Evolutionary conservation across 2,329 filamentous ascomycete genomes (phyloP).

Genomic region (Beauveria brongniartii): DNA sequence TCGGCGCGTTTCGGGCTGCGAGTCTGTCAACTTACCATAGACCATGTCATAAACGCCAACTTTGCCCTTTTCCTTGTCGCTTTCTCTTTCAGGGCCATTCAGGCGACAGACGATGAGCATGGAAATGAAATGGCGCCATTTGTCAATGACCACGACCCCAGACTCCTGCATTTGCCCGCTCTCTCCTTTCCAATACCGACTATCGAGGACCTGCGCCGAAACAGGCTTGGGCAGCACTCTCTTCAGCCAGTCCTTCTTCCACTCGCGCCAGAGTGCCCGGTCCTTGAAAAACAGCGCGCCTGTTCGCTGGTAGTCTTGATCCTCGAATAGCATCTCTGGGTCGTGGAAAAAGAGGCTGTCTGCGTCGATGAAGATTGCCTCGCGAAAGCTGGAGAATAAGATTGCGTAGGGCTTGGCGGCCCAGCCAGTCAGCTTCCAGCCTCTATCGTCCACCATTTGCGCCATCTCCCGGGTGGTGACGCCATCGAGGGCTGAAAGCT

Average conservation of each 20-base stretch:
- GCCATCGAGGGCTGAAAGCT: not conserved
- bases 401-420: not conserved
- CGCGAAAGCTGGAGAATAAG: slow-evolving; percentile 1
- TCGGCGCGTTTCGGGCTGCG: too few species aligned
- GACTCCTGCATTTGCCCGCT: slow-evolving; percentile 5
- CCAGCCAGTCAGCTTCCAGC: slow-evolving; percentile 2
- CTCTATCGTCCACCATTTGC: slow-evolving; percentile 3
- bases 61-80: not conserved
- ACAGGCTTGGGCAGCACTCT: not conserved
- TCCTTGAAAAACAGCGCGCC: slow-evolving; percentile 4
- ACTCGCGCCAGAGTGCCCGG: not conserved
- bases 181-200: slow-evolving; percentile 1
- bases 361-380: slow-evolving; percentile 3
- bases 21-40: not conserved
- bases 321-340: not conserved
- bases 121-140: slow-evolving; percentile 4
- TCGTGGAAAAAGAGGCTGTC: slow-evolving; percentile 2
- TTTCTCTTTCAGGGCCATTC: slow-evolving; percentile 4
- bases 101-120: slow-evolving; percentile 5
- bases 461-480: not conserved
- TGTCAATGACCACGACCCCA: slow-evolving; percentile 1
- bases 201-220: not conserved
- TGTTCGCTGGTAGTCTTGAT: not conserved
- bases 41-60: slow-evolving; percentile 5
- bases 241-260: slow-evolving; percentile 2